These are phyloP conservation scores for Protostelium mycophagum DNA, from an alignment of 78 protist genomes.

Conservation along the genomic window DNA sequence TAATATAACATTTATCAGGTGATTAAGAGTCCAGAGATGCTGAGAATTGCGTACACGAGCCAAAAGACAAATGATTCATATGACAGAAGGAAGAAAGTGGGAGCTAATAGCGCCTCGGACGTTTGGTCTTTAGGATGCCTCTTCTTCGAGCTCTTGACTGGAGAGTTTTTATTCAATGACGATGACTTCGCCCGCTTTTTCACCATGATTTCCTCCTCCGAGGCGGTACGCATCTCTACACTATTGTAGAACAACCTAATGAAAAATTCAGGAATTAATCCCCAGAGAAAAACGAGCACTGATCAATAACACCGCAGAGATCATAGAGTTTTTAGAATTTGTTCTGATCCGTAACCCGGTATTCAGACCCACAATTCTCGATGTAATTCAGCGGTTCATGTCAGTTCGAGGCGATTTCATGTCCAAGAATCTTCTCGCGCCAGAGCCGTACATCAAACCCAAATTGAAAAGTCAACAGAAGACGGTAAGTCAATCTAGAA, in stretches of 20 bases:
- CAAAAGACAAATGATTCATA: conserved; percentile 56
- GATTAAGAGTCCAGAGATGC: conserved; percentile 92
- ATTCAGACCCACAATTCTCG: conserved; percentile 58
- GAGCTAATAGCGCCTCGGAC: conserved; percentile 69
- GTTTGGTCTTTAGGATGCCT: conserved; percentile 91
- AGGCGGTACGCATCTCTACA: neutral
- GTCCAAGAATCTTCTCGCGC: neutral
- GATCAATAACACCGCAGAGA: conserved; percentile 30
- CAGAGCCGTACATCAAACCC: conserved; percentile 15
- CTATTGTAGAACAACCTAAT: no score
- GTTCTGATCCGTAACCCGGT: conserved; percentile 79
- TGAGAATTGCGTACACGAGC: conserved; percentile 57
- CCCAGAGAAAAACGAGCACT: conserved; percentile 29
- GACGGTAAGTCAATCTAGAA: neutral
- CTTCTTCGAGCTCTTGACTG: conserved; percentile 83
- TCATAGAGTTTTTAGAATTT: conserved; percentile 61
- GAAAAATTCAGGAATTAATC: conserved; percentile 52
- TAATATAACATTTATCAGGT: no score
- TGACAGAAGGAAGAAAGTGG: conserved; percentile 72
- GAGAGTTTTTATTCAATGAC: conserved; percentile 83
- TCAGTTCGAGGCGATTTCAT: neutral
- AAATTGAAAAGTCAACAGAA: neutral
- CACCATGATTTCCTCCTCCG: conserved; percentile 64
- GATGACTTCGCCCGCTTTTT: conserved; percentile 85
- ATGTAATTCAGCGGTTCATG: conserved; percentile 36